Conservation (phyloP, 2,329 filamentous ascomycete species). For the Xylariaceae sp. region DNA sequence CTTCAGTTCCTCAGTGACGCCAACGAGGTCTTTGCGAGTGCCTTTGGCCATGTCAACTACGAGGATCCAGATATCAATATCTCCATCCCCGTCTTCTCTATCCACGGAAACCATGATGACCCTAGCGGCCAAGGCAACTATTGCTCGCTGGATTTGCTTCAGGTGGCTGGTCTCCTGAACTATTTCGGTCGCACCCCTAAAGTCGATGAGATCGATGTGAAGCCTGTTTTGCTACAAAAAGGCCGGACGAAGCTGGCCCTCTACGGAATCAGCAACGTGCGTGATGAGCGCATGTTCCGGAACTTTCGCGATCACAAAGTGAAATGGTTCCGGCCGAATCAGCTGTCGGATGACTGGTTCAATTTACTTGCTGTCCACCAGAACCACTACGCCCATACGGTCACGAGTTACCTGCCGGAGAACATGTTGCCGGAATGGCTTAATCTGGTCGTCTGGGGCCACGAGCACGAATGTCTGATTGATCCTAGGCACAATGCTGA, state of each 20-base stretch:
- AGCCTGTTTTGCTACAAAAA: slow-evolving; percentile 89
- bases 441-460: slow-evolving; percentile 91
- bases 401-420: slow-evolving; percentile 91
- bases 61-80: slow-evolving; percentile 97
- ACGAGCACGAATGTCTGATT: slow-evolving; percentile 94
- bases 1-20: slow-evolving; percentile 92
- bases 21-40: slow-evolving; percentile 80
- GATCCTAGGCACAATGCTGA: slow-evolving; percentile 78
- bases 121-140: slow-evolving; percentile 93
- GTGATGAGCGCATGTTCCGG: slow-evolving; percentile 88
- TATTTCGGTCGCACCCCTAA: slow-evolving; percentile 92
- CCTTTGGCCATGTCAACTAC: slow-evolving; percentile 94
- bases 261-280: slow-evolving; percentile 91
- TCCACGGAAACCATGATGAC: slow-evolving; percentile 97
- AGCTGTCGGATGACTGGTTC: slow-evolving; percentile 87
- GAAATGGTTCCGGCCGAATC: slow-evolving; percentile 80
- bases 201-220: slow-evolving; percentile 87
- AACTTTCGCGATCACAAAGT: slow-evolving; percentile 92
- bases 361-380: slow-evolving; percentile 94
- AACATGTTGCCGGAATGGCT: slow-evolving; percentile 88
- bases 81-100: slow-evolving; percentile 94
- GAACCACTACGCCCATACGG: slow-evolving; percentile 87
- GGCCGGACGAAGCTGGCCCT: slow-evolving; percentile 87
- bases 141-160: slow-evolving; percentile 84
- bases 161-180: slow-evolving; percentile 87